phyloP scores from a whole-genome alignment of 176 grass and related monocot species.

The Avena atlantica region DNA sequence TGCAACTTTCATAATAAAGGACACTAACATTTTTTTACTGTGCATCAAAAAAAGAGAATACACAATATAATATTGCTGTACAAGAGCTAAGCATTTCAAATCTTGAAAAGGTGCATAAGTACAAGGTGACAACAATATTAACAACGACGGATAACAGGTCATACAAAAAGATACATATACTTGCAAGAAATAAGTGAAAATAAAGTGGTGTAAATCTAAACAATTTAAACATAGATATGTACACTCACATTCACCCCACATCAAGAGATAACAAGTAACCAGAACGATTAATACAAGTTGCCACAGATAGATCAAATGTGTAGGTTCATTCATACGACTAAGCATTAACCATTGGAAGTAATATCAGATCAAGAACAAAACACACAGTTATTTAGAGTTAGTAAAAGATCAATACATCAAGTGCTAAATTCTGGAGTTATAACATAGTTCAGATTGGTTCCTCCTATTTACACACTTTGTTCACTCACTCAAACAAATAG shows the following conservation, averaged over 20 bases:
- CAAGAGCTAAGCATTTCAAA: background rate
- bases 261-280: background rate
- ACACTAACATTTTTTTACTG: too few species aligned
- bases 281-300: background rate
- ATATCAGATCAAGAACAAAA: too few species aligned
- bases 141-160: background rate
- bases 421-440: too few species aligned
- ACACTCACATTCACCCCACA: background rate
- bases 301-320: background rate
- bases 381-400: too few species aligned
- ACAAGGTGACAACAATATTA: constrained; percentile 3
- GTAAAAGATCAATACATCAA: too few species aligned
- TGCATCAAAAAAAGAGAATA: background rate
- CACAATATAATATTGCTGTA: background rate
- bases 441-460: too few species aligned
- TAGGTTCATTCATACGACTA: too few species aligned
- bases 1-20: too few species aligned
- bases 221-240: background rate
- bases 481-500: too few species aligned
- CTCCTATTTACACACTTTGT: too few species aligned
- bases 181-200: constrained; percentile 11
- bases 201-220: background rate
- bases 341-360: too few species aligned
- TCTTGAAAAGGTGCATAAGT: background rate
- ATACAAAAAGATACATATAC: background rate